Conservation (phyloP, 345 rosid genomes). For the Limnanthes douglasii region DNA sequence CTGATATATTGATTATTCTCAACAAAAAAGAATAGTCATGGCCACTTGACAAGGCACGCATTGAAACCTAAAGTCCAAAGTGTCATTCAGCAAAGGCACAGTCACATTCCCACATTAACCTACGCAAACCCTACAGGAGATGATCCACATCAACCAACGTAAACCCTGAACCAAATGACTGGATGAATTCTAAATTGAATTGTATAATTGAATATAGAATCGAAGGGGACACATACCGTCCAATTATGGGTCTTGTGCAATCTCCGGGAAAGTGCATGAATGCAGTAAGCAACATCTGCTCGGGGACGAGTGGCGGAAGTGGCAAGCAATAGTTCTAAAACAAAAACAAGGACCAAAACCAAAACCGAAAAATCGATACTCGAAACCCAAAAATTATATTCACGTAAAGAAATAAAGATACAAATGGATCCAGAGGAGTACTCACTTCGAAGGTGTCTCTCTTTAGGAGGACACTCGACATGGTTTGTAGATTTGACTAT, state of each 20-base stretch:
- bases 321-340: slow-evolving; percentile 57
- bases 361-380: slow-evolving; percentile 7
- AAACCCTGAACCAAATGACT: no score
- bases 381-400: slow-evolving; percentile 9
- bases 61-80: background rate
- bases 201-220: no score
- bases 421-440: background rate
- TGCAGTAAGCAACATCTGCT: slow-evolving; percentile 87
- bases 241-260: slow-evolving; percentile 79
- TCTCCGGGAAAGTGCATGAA: slow-evolving; percentile 70
- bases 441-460: slow-evolving; percentile 84
- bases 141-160: no score
- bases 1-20: no score
- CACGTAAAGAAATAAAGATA: background rate
- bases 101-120: background rate
- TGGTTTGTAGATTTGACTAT: slow-evolving; percentile 95
- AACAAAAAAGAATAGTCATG: no score
- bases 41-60: no score
- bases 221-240: slow-evolving; percentile 33
- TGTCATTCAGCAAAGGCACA: background rate
- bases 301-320: slow-evolving; percentile 71
- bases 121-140: background rate
- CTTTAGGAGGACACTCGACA: slow-evolving; percentile 97
- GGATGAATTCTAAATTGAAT: no score
- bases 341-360: background rate